Base-by-base conservation (phyloP, 2,329 filamentous ascomycete genomes). In the Exutisphaerella laricina region DNA sequence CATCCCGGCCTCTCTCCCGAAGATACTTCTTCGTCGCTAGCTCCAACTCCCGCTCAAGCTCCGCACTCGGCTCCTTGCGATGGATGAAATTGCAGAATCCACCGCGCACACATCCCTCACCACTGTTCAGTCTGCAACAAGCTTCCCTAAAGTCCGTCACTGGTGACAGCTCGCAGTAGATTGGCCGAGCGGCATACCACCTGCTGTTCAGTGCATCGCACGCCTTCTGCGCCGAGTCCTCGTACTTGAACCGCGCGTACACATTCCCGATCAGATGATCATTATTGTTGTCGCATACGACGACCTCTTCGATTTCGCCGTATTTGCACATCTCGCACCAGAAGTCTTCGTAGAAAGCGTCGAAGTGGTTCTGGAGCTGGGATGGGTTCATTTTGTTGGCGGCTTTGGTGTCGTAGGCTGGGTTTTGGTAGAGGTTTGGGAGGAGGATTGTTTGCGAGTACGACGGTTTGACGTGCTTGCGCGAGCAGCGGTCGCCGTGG, bases 271-370 rank as follows among this genome's bases (percentile, higher is more conserved):
- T 96, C 40, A 98, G 77, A 70, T 98, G 90, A 65, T 98, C 92
- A 70, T 98, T 98, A 70, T 97, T 97, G 70, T 98, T 98, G 72
- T 98, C 92, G 70, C 92, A 98, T 2, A 98, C 90, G 9, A 98
- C 92, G 9, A 98, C 79, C 72, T 98, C 92, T 71, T 98, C 92
- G 25, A 97, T 77, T 70, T 97, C 88, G 56, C 92, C 92, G 67
- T 94, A 98, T 71, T 94, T 88, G 83, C 92, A 97, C 74, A 98
- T 87, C 78, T 98, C 92, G 72, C 90, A 97, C 90, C 92, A 98
- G 56, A 98, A 88, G 67, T 98, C 92, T 73, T 98, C 92, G 75
- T 98, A 98, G 69, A 98, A 98, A 62, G 92, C 92, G 70, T 98
- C 92, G 66, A 98, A 98, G 78, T 98, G 92, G 73, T 95, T 95